Base-by-base conservation (phyloP, 2,329 filamentous ascomycete genomes). In the Fusarium sp. region DNA sequence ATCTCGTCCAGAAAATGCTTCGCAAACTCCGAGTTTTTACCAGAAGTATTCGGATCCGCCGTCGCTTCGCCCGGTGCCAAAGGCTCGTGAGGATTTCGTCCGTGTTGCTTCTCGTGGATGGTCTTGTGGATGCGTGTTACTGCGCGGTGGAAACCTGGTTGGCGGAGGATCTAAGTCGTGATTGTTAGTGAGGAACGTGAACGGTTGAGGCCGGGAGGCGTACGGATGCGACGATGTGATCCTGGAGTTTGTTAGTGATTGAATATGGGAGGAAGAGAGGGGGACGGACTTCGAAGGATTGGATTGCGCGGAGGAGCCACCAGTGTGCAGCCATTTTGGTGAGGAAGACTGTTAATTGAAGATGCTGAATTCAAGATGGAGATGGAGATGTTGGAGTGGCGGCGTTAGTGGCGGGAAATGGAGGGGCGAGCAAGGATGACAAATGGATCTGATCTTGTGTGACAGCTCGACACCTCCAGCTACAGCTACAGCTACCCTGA, bases 41-140 rank as follows among this genome's bases (percentile, higher is more conserved):
- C 70, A 20, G 48, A 55, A 8, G 77, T 67, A 32, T 81, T 79
- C 1, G 82, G 82, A 24, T 86, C 79, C 44, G 81, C 81, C 80
- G 87, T 88, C 6, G 88, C 88, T 75, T 89, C 85, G 50, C 88
- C 88, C 3, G 83, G 86, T 1, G 83, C 82, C 15, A 89, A 70
- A 12, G 87, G 87, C 57, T 88, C 86, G 70, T 84, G 81, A 0
- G 87, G 87, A 60, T 87, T 82, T 30, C 86, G 84, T 15, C 88
- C 88, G 69, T 89, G 72, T 50, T 83, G 82, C 24, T 80, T 78
- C 68, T 89, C 86, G 74, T 89, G 79, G 42, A 89, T 83, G 8
- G 78, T 81, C 20, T 84, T 83, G 66, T 89, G 87, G 39, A 89
- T 86, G n/a, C 84, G 82, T 13, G 85, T 85, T 44, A 89, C 88